Conservation (phyloP, 495 filamentous ascomycete genomes). For the Pseudotulostoma volvatum region DNA sequence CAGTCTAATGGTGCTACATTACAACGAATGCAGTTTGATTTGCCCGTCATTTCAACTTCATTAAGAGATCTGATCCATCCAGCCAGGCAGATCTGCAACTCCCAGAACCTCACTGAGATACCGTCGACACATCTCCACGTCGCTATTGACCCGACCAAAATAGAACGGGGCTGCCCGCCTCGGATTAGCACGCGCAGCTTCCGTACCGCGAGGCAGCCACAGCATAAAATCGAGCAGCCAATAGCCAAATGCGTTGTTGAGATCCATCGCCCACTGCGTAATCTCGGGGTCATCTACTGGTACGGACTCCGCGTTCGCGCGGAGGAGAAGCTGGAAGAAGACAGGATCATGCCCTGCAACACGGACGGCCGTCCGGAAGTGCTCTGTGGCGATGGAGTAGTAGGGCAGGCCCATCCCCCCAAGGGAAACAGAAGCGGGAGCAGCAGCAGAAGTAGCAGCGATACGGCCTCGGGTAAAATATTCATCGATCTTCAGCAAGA, state of each 20-base stretch:
- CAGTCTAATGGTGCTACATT: too few species aligned
- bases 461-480: constrained; percentile 12
- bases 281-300: constrained; percentile 19
- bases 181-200: constrained; percentile 5
- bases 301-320: constrained; percentile 25
- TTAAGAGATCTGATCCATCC: constrained; percentile 16
- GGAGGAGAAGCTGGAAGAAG: constrained; percentile 21
- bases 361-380: constrained; percentile 9
- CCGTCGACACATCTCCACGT: constrained; percentile 8
- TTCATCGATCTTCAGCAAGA: constrained; percentile 27
- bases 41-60: too few species aligned
- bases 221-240: constrained; percentile 26
- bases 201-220: constrained; percentile 13
- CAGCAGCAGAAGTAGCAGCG: neutral
- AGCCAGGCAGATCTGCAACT: constrained; percentile 9
- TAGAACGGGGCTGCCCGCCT: constrained; percentile 12
- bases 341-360: constrained; percentile 9
- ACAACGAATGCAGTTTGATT: too few species aligned
- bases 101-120: constrained; percentile 17
- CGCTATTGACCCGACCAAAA: constrained; percentile 13
- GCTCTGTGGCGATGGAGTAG: constrained; percentile 17
- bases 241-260: constrained; percentile 11
- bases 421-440: too few species aligned
- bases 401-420: too few species aligned
- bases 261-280: constrained; percentile 20